phyloP scores from a whole-genome alignment of 2,329 filamentous ascomycete species.

The Aspergillus pseudotamarii region DNA sequence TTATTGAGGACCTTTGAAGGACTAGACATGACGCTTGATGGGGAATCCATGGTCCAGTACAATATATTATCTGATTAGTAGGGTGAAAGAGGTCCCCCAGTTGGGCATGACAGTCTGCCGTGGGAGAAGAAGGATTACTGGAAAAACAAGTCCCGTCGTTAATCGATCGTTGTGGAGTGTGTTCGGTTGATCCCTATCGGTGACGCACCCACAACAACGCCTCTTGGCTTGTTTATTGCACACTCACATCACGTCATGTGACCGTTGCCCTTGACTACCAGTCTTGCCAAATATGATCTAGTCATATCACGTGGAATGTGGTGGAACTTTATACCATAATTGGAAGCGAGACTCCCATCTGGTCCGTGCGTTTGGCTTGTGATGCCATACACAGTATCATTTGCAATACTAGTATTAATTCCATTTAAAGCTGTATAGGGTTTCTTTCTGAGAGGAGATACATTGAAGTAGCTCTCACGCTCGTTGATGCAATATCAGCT shows the following conservation, averaged over 20 bases:
- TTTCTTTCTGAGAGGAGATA: not conserved
- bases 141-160: constrained; percentile 1
- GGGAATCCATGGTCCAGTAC: constrained; percentile 37
- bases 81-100: not conserved
- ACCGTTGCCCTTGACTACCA: constrained; percentile 35
- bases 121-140: constrained; percentile 20
- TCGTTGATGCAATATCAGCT: not conserved
- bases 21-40: constrained; percentile 35
- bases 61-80: constrained; percentile 10
- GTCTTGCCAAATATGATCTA: constrained; percentile 8
- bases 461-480: too few species aligned
- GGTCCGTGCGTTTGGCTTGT: constrained; percentile 20
- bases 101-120: constrained; percentile 6
- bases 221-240: constrained; percentile 31
- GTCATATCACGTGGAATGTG: constrained; percentile 25
- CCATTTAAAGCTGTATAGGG: not conserved
- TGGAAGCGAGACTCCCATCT: constrained; percentile 7
- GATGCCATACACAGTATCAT: not conserved
- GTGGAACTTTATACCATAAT: constrained; percentile 9
- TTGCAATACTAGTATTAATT: not conserved
- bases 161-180: constrained; percentile 21
- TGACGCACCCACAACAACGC: constrained; percentile 33
- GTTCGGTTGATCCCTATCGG: constrained; percentile 17
- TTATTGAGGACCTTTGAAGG: constrained; percentile 18
- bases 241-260: constrained; percentile 30